Percentiles rank a stretch among this genome's conserved stretches.
Conservation (phyloP, 2,329 filamentous ascomycete species). For the Amauroascus niger region DNA sequence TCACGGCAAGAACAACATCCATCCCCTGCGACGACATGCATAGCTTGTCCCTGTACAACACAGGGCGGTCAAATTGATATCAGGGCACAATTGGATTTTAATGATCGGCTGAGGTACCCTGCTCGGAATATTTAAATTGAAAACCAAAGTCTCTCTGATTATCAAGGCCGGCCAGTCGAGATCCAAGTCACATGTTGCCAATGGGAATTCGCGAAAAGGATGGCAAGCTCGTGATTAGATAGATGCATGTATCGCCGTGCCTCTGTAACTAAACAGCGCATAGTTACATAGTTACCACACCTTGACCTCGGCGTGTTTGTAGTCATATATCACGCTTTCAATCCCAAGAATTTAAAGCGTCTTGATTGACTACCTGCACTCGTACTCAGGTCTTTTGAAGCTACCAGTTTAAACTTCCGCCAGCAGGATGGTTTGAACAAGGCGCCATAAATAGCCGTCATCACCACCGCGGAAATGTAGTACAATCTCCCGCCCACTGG, state of each 20-base stretch:
- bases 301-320: too few species aligned
- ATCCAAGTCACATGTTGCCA: neutral
- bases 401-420: neutral
- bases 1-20: neutral
- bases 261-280: too few species aligned
- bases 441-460: neutral
- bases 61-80: neutral
- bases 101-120: neutral
- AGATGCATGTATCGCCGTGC: too few species aligned
- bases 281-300: too few species aligned
- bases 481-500: neutral
- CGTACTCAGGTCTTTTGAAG: neutral
- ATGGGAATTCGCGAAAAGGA: neutral
- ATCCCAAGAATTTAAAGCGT: too few species aligned
- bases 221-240: neutral
- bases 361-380: neutral
- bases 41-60: neutral
- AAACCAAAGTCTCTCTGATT: neutral
- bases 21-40: neutral
- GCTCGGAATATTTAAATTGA: neutral
- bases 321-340: too few species aligned
- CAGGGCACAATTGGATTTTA: neutral
- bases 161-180: neutral
- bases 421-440: neutral
- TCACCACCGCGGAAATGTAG: neutral